phyloP scores from a whole-genome alignment of 371 early-diverging fungal species.

The Mucor saturninus region DNA sequence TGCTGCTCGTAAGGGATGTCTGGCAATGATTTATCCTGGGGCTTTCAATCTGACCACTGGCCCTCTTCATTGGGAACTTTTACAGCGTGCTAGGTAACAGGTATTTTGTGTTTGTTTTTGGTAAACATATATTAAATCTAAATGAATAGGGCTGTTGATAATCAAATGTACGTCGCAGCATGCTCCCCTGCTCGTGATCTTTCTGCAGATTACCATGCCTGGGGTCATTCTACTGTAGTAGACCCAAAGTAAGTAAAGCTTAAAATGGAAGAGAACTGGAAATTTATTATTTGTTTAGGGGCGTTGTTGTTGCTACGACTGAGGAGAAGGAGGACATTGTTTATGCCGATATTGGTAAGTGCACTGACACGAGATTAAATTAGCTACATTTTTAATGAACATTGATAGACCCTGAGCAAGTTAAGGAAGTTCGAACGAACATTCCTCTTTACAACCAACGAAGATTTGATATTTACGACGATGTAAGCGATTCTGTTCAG shows the following conservation, averaged over 20 bases:
- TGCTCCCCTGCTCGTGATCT: slow-evolving; percentile 93
- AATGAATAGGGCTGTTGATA: slow-evolving; percentile 61
- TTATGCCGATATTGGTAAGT: slow-evolving; percentile 78
- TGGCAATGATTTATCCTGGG: slow-evolving; percentile 96
- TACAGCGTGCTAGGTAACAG: slow-evolving; percentile 82
- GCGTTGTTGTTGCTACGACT: slow-evolving; percentile 68
- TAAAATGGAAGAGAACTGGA: slow-evolving; percentile 16
- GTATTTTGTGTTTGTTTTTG: not conserved
- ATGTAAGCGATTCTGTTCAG: slow-evolving; percentile 47
- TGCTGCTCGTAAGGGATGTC: slow-evolving; percentile 86
- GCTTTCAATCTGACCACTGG: slow-evolving; percentile 97
- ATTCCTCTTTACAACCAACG: slow-evolving; percentile 85
- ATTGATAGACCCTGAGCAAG: slow-evolving; percentile 58
- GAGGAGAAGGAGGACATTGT: slow-evolving; percentile 85
- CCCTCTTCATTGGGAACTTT: slow-evolving; percentile 93
- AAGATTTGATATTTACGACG: slow-evolving; percentile 87
- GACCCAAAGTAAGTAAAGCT: slow-evolving; percentile 70
- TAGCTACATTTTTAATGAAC: not conserved
- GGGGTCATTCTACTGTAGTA: slow-evolving; percentile 94
- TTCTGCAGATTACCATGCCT: slow-evolving; percentile 82
- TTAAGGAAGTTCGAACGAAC: slow-evolving; percentile 65
- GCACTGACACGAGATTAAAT: not conserved
- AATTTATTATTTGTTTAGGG: slow-evolving; percentile 36
- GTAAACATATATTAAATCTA: not conserved
- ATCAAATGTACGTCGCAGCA: slow-evolving; percentile 85